phyloP scores from a whole-genome alignment of 129 eudicot genomes.

The Deinandra increscens region DNA sequence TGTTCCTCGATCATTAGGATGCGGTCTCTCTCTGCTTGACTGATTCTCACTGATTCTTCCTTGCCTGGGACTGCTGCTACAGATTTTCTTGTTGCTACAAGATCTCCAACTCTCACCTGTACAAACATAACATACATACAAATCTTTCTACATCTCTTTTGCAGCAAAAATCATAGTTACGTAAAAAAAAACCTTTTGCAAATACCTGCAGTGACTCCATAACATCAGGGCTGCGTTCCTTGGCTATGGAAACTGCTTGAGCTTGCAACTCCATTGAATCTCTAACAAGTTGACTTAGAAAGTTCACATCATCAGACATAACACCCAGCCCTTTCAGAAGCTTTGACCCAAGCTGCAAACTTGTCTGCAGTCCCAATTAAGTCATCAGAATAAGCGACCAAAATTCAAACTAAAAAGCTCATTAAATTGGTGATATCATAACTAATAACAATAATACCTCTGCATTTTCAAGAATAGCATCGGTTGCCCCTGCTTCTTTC shows the following conservation, averaged over 20 bases:
- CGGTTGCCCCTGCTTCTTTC: slow-evolving; percentile 95
- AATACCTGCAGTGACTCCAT: slow-evolving; percentile 83
- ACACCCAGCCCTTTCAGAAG: slow-evolving; percentile 93
- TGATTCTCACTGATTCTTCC: slow-evolving; percentile 38
- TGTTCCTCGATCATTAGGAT: slow-evolving; percentile 33
- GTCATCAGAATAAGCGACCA: background rate
- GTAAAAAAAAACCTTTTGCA: background rate
- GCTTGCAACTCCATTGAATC: slow-evolving; percentile 97
- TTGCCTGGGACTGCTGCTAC: slow-evolving; percentile 19
- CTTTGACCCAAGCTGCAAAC: slow-evolving; percentile 97
- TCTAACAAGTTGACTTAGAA: slow-evolving; percentile 72
- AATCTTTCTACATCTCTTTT: slow-evolving; percentile 2
- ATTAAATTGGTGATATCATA: background rate
- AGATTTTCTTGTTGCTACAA: slow-evolving; percentile 40
- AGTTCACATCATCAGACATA: slow-evolving; percentile 88
- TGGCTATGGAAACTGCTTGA: slow-evolving; percentile 47
- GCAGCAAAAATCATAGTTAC: background rate
- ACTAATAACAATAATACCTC: slow-evolving; percentile 50
- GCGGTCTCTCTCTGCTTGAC: slow-evolving; percentile 36
- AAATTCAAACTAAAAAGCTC: background rate
- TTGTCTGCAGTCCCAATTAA: slow-evolving; percentile 53
- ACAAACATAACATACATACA: slow-evolving; percentile 1
- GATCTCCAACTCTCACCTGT: slow-evolving; percentile 68
- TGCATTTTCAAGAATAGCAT: slow-evolving; percentile 91
- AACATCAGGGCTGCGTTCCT: slow-evolving; percentile 43